Evolutionary conservation across 2,329 filamentous ascomycete genomes (phyloP).

Genomic region (Fusarium stilboides): DNA sequence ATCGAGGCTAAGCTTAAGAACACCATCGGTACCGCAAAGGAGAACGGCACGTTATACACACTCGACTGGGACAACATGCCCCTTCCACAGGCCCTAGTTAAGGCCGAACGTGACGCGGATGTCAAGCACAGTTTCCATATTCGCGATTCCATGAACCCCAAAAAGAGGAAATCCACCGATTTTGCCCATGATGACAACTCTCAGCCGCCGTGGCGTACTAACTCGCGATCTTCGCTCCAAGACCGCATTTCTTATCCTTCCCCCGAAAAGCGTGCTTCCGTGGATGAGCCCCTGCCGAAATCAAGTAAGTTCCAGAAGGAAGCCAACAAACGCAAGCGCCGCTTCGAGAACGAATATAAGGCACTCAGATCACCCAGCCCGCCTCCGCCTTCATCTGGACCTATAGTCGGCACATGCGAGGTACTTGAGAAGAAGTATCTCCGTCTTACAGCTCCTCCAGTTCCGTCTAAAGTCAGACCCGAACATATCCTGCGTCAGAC

Average conservation of each 20-base stretch:
- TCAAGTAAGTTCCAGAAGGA: slow-evolving; percentile 94
- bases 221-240: slow-evolving; percentile 72
- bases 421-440: slow-evolving; percentile 94
- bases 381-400: slow-evolving; percentile 71
- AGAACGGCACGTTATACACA: slow-evolving; percentile 77
- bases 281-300: slow-evolving; percentile 65
- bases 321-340: slow-evolving; percentile 89
- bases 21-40: slow-evolving; percentile 86
- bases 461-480: slow-evolving; percentile 90
- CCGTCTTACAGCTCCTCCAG: slow-evolving; percentile 90
- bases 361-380: slow-evolving; percentile 71
- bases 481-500: slow-evolving; percentile 85
- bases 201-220: slow-evolving; percentile 83
- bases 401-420: slow-evolving; percentile 88
- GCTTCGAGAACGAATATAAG: slow-evolving; percentile 81
- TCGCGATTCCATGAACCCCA: slow-evolving; percentile 62
- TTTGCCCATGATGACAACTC: slow-evolving; percentile 67
- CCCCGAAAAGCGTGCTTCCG: slow-evolving; percentile 58
- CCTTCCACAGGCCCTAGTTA: slow-evolving; percentile 87
- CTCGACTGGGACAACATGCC: slow-evolving; percentile 89
- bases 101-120: slow-evolving; percentile 74
- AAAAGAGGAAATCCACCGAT: slow-evolving; percentile 88
- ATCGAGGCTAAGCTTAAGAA: slow-evolving; percentile 89
- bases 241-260: slow-evolving; percentile 80
- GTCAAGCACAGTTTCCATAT: slow-evolving; percentile 54